These are phyloP conservation scores for Dactylonectria estremocensis DNA, from an alignment of 2,329 filamentous ascomycete genomes.

Conservation along the genomic window DNA sequence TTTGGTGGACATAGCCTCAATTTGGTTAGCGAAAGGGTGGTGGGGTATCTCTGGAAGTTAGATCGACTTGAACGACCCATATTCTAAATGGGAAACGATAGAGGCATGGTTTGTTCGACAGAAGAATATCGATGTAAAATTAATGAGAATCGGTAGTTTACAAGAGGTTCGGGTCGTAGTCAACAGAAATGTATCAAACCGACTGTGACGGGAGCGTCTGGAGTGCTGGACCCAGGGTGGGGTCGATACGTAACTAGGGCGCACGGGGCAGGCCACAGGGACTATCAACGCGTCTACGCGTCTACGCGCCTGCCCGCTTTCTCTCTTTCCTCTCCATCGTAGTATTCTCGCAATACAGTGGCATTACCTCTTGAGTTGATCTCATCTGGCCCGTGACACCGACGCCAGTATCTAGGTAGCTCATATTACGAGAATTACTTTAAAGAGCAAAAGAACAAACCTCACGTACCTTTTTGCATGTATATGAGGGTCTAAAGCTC, in stretches of 20 bases:
- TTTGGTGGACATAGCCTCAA: no score
- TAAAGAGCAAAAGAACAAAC: background rate
- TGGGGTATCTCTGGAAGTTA: background rate
- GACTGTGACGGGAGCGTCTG: no score
- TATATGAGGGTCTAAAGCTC: background rate
- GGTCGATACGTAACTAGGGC: no score
- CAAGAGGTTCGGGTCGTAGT: background rate
- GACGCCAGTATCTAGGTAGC: background rate
- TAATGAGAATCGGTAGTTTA: background rate
- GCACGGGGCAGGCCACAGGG: no score
- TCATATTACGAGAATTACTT: background rate
- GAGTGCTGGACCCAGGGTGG: no score
- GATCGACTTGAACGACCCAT: background rate
- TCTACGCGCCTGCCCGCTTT: no score
- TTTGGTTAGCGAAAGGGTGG: no score
- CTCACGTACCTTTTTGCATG: background rate
- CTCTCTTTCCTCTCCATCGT: no score
- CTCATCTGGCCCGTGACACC: no score
- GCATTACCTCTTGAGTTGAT: no score
- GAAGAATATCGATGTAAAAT: background rate
- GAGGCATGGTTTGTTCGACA: background rate
- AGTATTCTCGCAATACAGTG: no score
- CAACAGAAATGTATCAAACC: background rate
- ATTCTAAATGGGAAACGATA: background rate
- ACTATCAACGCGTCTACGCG: no score